These are phyloP conservation scores for Coemansia sp. DNA, from an alignment of 192 early-diverging fungal genomes.

Conservation along the genomic window DNA sequence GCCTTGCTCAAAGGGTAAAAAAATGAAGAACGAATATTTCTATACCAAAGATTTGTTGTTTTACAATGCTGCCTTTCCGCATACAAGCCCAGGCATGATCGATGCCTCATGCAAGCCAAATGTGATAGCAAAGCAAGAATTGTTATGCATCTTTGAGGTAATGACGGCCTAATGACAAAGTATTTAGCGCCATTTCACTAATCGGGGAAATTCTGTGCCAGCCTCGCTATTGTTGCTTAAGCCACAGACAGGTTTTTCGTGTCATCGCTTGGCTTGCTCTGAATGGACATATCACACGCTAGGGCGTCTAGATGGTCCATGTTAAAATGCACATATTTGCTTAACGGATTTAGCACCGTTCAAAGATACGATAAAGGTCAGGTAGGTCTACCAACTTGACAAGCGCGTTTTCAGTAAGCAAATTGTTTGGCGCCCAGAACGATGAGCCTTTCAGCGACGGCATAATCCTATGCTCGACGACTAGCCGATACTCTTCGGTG, in stretches of 20 bases:
- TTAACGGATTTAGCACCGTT: conserved; percentile 75
- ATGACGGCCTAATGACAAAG: not conserved
- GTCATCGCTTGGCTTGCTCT: not conserved
- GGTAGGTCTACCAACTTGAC: conserved; percentile 79
- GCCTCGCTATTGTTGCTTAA: not conserved
- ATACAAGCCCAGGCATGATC: not conserved
- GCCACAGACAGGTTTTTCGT: not conserved
- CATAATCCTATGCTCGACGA: conserved; percentile 78
- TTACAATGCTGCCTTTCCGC: not conserved
- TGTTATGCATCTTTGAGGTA: too few relatives aligned
- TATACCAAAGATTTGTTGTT: not conserved
- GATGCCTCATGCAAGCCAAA: not conserved
- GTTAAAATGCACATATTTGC: not conserved
- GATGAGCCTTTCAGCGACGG: conserved; percentile 69
- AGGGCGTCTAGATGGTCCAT: not conserved
- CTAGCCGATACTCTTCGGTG: conserved; percentile 59
- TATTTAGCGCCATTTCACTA: not conserved
- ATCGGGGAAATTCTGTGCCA: not conserved
- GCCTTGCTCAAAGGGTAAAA: too few relatives aligned
- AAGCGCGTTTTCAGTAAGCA: conserved; percentile 62
- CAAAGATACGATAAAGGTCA: conserved; percentile 95
- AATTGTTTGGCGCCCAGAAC: conserved; percentile 64
- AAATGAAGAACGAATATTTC: not conserved
- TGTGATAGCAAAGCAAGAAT: not conserved
- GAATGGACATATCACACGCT: not conserved